Evolutionary conservation across 306 rosid species (phyloP).

Genomic region (Quercus robur): DNA sequence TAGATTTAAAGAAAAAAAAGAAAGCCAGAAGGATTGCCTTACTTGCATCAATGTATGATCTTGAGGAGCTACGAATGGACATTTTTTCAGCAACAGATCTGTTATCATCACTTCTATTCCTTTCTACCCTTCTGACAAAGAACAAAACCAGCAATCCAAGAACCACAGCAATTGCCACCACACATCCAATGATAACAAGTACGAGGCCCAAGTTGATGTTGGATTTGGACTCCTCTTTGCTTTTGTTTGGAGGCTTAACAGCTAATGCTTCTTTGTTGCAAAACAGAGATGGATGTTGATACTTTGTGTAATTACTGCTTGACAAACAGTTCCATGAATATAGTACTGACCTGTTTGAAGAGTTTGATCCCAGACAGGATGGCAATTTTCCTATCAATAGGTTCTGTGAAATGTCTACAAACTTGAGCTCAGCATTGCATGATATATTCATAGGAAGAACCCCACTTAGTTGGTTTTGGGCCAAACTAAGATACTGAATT

Average conservation of each 20-base stretch:
- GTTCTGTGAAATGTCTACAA: conserved; percentile 74
- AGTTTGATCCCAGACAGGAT: conserved; percentile 55
- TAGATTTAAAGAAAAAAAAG: not conserved
- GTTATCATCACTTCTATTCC: conserved; percentile 21
- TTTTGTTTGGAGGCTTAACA: conserved; percentile 46
- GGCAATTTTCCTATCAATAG: conserved; percentile 66
- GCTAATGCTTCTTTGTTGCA: conserved; percentile 65
- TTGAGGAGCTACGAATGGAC: conserved; percentile 27
- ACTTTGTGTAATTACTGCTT: conserved; percentile 9
- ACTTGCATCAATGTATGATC: conserved; percentile 48
- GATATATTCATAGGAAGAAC: conserved; percentile 42
- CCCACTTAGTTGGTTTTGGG: conserved; percentile 62
- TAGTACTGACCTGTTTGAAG: conserved; percentile 41
- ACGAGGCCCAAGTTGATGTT: conserved; percentile 35
- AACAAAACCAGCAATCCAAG: conserved; percentile 40
- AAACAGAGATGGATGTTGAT: conserved; percentile 45
- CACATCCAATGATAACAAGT: conserved; percentile 55
- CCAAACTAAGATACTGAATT: conserved; percentile 54
- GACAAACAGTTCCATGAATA: conserved; percentile 76
- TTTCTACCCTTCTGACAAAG: conserved; percentile 35
- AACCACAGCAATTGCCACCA: conserved; percentile 39
- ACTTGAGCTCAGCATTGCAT: conserved; percentile 45
- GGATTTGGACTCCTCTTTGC: conserved; percentile 19
- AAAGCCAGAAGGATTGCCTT: conserved; percentile 25
- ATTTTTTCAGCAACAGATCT: conserved; percentile 42